Percentiles rank a stretch among this genome's conserved stretches.
Conservation (phyloP, 179 eudicot species). For the Beta macrorhiza region DNA sequence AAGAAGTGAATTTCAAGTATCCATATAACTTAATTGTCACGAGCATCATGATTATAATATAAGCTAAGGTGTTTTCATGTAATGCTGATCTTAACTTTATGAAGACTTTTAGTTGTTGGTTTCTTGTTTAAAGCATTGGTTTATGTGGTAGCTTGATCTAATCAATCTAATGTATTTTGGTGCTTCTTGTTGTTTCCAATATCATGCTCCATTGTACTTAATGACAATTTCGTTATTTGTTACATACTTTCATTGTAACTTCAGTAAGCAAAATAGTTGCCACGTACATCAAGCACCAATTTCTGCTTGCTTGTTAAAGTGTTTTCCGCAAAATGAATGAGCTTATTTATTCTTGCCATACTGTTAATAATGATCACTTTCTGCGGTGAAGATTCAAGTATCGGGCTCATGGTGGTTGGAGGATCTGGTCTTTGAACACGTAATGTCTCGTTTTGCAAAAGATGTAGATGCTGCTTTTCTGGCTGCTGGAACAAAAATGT, state of each 20-base stretch:
- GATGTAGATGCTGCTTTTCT: slow-evolving; percentile 40
- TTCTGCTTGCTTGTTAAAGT: neutral
- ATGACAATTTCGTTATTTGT: neutral
- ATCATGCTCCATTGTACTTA: neutral
- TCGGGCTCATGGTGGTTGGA: neutral
- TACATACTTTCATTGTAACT: neutral
- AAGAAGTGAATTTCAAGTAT: neutral
- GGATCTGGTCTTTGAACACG: neutral
- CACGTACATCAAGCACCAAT: neutral
- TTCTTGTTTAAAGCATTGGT: neutral
- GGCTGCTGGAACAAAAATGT: slow-evolving; percentile 54
- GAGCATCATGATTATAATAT: neutral
- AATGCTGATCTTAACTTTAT: neutral
- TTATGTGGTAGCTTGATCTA: neutral
- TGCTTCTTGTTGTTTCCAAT: neutral
- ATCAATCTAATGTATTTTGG: neutral
- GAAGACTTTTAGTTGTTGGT: neutral
- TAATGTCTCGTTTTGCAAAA: slow-evolving; percentile 29
- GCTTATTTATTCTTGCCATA: neutral
- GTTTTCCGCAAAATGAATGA: neutral
- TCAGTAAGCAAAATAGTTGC: neutral
- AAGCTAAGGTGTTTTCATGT: neutral
- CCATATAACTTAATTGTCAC: neutral
- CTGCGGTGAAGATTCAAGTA: neutral
- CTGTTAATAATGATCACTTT: neutral